Percentiles rank a stretch among this genome's conserved stretches.
These are phyloP conservation scores for Skeletonema potamos DNA, from an alignment of 108 stramenopile species.

Conservation along the genomic window DNA sequence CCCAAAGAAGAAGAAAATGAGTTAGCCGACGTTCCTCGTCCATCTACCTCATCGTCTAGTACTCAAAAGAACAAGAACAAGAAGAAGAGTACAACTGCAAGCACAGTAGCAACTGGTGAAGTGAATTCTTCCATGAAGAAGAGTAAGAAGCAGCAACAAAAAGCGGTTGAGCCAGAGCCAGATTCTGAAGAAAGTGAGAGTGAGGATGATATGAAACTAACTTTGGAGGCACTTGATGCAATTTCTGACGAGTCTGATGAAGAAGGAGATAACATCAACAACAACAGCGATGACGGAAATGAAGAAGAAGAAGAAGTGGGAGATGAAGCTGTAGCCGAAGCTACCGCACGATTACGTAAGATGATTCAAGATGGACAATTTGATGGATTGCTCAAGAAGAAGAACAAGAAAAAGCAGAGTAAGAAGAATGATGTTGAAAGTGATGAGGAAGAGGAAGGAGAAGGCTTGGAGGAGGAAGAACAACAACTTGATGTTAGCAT, in stretches of 20 bases:
- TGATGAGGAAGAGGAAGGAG: background rate
- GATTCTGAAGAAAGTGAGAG: background rate
- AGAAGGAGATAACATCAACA: constrained; percentile 11
- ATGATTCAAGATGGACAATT: constrained; percentile 46
- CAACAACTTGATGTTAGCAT: background rate
- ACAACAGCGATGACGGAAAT: constrained; percentile 47
- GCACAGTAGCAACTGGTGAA: background rate
- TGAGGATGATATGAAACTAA: constrained; percentile 18
- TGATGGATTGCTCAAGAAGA: constrained; percentile 9
- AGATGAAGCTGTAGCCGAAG: constrained; percentile 51
- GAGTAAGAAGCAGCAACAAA: background rate
- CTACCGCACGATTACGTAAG: constrained; percentile 57
- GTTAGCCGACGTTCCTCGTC: background rate
- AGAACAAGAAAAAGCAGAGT: background rate
- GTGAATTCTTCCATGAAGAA: background rate
- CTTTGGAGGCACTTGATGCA: constrained; percentile 51
- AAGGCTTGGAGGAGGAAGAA: constrained; percentile 14
- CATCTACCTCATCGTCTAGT: background rate
- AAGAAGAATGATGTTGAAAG: constrained; percentile 11
- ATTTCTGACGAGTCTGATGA: constrained; percentile 42
- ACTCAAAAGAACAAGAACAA: background rate
- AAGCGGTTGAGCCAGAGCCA: background rate
- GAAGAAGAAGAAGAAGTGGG: constrained; percentile 32
- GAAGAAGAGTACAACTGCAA: background rate
- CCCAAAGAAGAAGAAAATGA: background rate